Percentiles rank a stretch among this genome's conserved stretches.
These are phyloP conservation scores for Xylaria telfairii DNA, from an alignment of 495 filamentous ascomycete genomes.

Conservation along the genomic window DNA sequence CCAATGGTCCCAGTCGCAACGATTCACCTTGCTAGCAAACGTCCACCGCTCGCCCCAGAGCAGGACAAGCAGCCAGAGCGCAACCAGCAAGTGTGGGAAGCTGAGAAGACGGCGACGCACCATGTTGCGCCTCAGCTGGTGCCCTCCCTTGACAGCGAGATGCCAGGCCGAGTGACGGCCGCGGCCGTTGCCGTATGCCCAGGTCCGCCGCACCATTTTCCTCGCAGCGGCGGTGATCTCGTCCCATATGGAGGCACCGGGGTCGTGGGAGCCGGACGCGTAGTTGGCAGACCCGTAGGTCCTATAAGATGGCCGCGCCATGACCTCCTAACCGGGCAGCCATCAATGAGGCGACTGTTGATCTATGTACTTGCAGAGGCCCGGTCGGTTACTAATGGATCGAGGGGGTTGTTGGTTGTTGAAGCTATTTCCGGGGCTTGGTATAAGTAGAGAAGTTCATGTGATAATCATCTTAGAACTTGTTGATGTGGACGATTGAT, in stretches of 20 bases:
- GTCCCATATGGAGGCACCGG: slow-evolving; percentile 41
- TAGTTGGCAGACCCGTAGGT: slow-evolving; percentile 37
- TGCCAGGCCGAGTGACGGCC: slow-evolving; percentile 42
- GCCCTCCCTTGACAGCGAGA: slow-evolving; percentile 33
- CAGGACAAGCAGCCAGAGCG: slow-evolving; percentile 76
- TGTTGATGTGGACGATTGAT: slow-evolving; percentile 2
- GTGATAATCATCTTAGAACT: background rate
- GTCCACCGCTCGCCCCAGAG: slow-evolving; percentile 88
- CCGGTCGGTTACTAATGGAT: background rate
- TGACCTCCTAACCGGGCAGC: slow-evolving; percentile 37
- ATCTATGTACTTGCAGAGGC: background rate
- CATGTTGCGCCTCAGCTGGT: slow-evolving; percentile 49
- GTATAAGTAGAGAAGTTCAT: background rate
- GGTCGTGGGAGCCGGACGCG: slow-evolving; percentile 27
- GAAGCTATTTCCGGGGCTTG: background rate
- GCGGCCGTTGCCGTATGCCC: slow-evolving; percentile 42
- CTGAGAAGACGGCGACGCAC: slow-evolving; percentile 56
- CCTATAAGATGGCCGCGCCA: slow-evolving; percentile 47
- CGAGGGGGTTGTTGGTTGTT: background rate
- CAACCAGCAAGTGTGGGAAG: slow-evolving; percentile 69
- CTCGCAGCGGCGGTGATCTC: slow-evolving; percentile 30
- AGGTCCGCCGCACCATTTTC: slow-evolving; percentile 38
- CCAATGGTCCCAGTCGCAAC: slow-evolving; percentile 86
- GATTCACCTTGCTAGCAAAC: slow-evolving; percentile 69
- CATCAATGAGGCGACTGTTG: slow-evolving; percentile 42